Base-by-base conservation (phyloP, 768 basidiomycete genomes). In the Auricularia sp. region DNA sequence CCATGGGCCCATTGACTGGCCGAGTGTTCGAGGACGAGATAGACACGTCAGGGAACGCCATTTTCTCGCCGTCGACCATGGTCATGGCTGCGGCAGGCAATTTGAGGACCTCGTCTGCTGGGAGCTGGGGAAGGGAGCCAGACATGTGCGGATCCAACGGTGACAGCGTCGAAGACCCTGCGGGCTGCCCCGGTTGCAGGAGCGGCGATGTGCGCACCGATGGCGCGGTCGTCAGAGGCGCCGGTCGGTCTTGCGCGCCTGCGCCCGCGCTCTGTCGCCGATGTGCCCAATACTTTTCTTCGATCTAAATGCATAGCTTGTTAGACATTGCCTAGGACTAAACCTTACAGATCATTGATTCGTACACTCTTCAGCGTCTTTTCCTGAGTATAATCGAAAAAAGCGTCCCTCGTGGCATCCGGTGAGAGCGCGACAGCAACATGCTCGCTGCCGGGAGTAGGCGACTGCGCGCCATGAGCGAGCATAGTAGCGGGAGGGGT, bases 321-420 rank as follows among this genome's bases (percentile, higher is more conserved):
- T 21, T 16, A 61, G 62, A 36, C 36, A 36, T 51, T 36, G n/a
- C 29, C 29, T 29, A 29, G 29, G 2, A 61, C 64, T 62, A 35
- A 68, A 34, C 62, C 61, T 53, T 59, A 66, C 33, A 61, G 62
- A 54, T 36, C 6, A 35, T 18, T 16, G 53, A 7, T 23, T 3
- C 8, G 14, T 42, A 68, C 69, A 39, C 61, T 64, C 69, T 86
- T 85, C 36, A 88, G 79, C 42, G 76, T 85, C 70, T 87, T 88
- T 76, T 92, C 91, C 68, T 93, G 89, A 23, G 78, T 78, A 73
- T 93, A 93, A 8, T 86, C 86, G 72, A 88, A 93, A 74, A 85
- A 92, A 0, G 86, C 88, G 70, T 91, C 88, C 67, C 83, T 64
- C 11, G 18, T 51, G 11, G 47, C 47, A 6, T 51, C 47, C 6